phyloP scores from a whole-genome alignment of 257 asterid species.

The Primulina tabacum region DNA sequence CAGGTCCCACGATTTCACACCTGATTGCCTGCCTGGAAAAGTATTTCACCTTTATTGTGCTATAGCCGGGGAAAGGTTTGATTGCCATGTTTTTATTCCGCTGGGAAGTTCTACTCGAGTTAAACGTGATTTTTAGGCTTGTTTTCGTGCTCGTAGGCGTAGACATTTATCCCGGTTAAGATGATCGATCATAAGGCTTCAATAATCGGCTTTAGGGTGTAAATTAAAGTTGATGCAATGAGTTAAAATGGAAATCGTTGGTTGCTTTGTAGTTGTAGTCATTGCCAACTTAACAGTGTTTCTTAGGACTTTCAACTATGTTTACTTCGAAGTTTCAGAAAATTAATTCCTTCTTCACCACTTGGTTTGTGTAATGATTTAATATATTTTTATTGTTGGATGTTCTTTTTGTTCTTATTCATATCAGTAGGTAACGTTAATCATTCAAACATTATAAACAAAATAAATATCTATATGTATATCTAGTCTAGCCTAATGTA shows the following conservation, averaged over 20 bases:
- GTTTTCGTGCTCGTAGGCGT: neutral
- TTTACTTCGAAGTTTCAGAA: neutral
- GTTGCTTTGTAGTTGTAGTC: neutral
- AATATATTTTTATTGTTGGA: neutral
- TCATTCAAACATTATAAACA: too few species aligned
- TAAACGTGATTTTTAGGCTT: neutral
- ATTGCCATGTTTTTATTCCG: too few species aligned
- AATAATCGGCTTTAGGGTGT: too few species aligned
- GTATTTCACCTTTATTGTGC: neutral
- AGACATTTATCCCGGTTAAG: neutral
- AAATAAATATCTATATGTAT: too few species aligned
- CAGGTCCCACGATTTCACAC: neutral
- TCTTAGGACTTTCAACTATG: neutral
- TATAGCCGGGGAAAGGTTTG: too few species aligned
- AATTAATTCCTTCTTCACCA: neutral
- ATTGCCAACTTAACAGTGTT: neutral
- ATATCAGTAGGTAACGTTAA: too few species aligned
- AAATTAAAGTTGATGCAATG: too few species aligned
- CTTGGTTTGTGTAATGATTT: neutral
- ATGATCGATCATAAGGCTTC: too few species aligned
- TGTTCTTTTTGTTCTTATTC: neutral
- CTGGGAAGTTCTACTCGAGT: neutral
- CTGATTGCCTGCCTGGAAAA: neutral
- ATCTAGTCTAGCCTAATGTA: too few species aligned
- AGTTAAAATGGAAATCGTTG: too few species aligned